phyloP scores from a whole-genome alignment of 306 rosid genomes.

The Sindora glabra region DNA sequence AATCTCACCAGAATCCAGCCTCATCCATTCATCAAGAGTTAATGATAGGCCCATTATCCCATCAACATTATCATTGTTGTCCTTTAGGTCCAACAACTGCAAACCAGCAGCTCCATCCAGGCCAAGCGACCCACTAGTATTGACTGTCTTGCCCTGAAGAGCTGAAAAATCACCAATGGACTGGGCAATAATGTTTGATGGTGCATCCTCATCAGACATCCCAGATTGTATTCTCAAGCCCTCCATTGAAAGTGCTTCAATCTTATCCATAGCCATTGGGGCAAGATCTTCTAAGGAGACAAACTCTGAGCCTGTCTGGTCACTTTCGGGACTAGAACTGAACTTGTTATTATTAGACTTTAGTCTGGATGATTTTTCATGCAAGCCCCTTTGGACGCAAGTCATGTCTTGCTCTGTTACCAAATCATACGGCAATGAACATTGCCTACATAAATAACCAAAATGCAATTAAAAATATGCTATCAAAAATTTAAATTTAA shows the following conservation, averaged over 20 bases:
- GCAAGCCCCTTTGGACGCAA: slow-evolving; percentile 15
- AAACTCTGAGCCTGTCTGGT: slow-evolving; percentile 40
- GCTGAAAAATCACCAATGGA: slow-evolving; percentile 50
- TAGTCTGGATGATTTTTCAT: slow-evolving; percentile 29
- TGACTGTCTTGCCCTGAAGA: slow-evolving; percentile 50
- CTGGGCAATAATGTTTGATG: slow-evolving; percentile 62
- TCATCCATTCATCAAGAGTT: slow-evolving; percentile 93
- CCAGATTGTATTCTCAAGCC: slow-evolving; percentile 94
- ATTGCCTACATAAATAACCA: slow-evolving; percentile 40
- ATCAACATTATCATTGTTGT: slow-evolving; percentile 39
- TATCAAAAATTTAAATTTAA: neutral
- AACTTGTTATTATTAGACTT: slow-evolving; percentile 29
- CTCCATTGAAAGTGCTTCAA: slow-evolving; percentile 83
- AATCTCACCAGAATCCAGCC: slow-evolving; percentile 77
- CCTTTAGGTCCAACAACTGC: slow-evolving; percentile 59
- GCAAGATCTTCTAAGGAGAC: slow-evolving; percentile 88
- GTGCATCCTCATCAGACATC: slow-evolving; percentile 66
- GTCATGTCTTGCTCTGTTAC: slow-evolving; percentile 25
- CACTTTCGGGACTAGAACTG: slow-evolving; percentile 25
- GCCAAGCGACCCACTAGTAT: slow-evolving; percentile 44
- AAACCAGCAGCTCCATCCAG: slow-evolving; percentile 81
- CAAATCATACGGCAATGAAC: slow-evolving; percentile 34
- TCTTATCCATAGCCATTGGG: slow-evolving; percentile 81
- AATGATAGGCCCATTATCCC: slow-evolving; percentile 78
- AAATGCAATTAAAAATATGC: slow-evolving; percentile 8